Base-by-base conservation (phyloP, 148 eudicot genomes). In the Chenopodium berlandieri region DNA sequence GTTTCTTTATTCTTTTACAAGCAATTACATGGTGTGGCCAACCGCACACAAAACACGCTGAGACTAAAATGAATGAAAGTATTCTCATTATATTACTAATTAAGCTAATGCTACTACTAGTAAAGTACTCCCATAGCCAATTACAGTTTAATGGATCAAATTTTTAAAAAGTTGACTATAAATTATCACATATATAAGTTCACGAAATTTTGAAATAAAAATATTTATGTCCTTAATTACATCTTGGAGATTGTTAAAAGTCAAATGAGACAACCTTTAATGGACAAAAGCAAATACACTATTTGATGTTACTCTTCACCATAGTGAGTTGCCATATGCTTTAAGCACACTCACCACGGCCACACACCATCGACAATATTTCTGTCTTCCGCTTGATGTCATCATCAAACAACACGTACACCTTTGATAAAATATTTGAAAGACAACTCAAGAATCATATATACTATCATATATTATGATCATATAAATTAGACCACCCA, bases 321-420 rank as follows among this genome's bases (percentile, higher is more conserved):
- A 23, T 7, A 78, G 46, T 30, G 74, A 78, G 74, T 47, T 78
- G 73, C 40, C 74, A 78, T 64, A 78, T 48, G 72, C 74, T 50
- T 78, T 27, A 48, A 78, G 40, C 81, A 22, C 58, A n/a, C 22
- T 63, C 31, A 23, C 13, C 20, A 40, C 44, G 44, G 44, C 44
- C 56, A 50, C n/a, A 37, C 22, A 67, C 34, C 46, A 67, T 17
- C 60, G 74, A 78, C 60, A 78, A 68, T 17, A 30, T 37, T 78
- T 40, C 7, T 68, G 71, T 66, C 71, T 5, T 48, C 73, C 73
- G 7, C 54, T 71, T 79, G 56, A 62, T 70, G 76, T 79, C 66
- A 79, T 70, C 69, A 79, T 70, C 76, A 71, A 40, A 32, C 30
- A 54, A 23, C 75, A 69, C 47, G 11, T 75, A 70, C 69, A 34